Evolutionary conservation across 495 filamentous ascomycete species (phyloP), one percentile per base, ranked within the genome.

Genomic region (Podospora pseudocomata): DNA sequence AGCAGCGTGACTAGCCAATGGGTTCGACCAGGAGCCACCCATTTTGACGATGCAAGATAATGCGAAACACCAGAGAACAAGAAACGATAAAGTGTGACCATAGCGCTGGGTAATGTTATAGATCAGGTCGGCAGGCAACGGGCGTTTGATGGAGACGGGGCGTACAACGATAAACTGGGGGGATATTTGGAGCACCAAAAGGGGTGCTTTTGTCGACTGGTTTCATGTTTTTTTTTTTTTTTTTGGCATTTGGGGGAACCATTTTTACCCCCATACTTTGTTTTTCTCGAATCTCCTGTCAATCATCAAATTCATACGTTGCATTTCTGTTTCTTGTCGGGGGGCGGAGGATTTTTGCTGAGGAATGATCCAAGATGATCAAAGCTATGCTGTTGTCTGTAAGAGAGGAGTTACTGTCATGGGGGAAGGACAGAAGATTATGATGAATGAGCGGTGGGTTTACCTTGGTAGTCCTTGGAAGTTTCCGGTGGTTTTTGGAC

Each of bases 141-240:
- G 64, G 72, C 72, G 72, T 73, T 73, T 65, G 64, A 72, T 58
- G 65, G 67, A 71, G 72, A 73, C 67, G 20, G 70, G 67, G 65
- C 70, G 70, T 62, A 72, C n/a, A 67, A 16, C 27, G 54, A 23
- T 53, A 67, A 26, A 60, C 60, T 39, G 56, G 20, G 64, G 18
- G 57, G 34, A 26, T 49, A 44, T 13, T 28, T 20, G 65, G 55
- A 67, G 20, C 55, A 60, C 32, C 56, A 44, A 20, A 49, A 32
- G 61, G 61, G 30, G n/a, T 63, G 61, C 18, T 34, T 34, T 63
- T 63, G 27, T 63, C 30, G n/a, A 32, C 16, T 63, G 27, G 13
- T 20, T 63, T 63, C 61, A 32, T 49, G 13, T 16, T 63, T 13
- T 63, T 27, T 49, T 28, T 49, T 28, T 63, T 13, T 63, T 27